Evolutionary conservation across 2,329 filamentous ascomycete species (phyloP).

Genomic region (Acrodontium crateriforme): DNA sequence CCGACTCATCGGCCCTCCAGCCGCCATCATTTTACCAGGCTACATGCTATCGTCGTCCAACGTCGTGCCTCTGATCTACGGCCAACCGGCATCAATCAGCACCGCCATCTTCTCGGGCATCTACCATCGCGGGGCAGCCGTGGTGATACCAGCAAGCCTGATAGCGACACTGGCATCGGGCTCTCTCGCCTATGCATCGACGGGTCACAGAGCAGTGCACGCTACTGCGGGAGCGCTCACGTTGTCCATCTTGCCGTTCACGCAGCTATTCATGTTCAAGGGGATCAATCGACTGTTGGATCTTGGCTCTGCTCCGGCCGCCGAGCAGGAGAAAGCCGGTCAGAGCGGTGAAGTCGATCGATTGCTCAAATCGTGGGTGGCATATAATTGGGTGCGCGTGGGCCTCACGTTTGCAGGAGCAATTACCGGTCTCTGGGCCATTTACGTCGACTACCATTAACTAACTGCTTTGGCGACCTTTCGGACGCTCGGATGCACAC

Average conservation of each 20-base stretch:
- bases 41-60: slow-evolving; percentile 9
- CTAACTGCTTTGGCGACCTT: no score
- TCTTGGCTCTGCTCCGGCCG: background rate
- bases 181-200: slow-evolving; percentile 2
- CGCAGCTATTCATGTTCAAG: slow-evolving; percentile 6
- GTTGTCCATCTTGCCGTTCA: slow-evolving; percentile 4
- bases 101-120: slow-evolving; percentile 6
- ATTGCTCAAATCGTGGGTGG: slow-evolving; percentile 7
- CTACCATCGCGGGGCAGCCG: slow-evolving; percentile 6
- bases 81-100: slow-evolving; percentile 3
- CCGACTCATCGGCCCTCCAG: slow-evolving; percentile 6
- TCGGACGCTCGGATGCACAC: no score
- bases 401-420: no score
- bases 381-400: slow-evolving; percentile 3
- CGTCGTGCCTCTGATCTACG: slow-evolving; percentile 8
- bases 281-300: slow-evolving; percentile 8
- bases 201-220: slow-evolving; percentile 3
- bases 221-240: slow-evolving; percentile 2
- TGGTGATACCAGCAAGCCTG: slow-evolving; percentile 5
- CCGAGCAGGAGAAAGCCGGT: slow-evolving; percentile 6
- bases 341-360: slow-evolving; percentile 5
- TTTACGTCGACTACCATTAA: no score
- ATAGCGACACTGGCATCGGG: slow-evolving; percentile 4
- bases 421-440: no score
- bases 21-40: slow-evolving; percentile 7